phyloP scores from a whole-genome alignment of 2,329 filamentous ascomycete genomes.

The Thermothelomyces thermophilus region DNA sequence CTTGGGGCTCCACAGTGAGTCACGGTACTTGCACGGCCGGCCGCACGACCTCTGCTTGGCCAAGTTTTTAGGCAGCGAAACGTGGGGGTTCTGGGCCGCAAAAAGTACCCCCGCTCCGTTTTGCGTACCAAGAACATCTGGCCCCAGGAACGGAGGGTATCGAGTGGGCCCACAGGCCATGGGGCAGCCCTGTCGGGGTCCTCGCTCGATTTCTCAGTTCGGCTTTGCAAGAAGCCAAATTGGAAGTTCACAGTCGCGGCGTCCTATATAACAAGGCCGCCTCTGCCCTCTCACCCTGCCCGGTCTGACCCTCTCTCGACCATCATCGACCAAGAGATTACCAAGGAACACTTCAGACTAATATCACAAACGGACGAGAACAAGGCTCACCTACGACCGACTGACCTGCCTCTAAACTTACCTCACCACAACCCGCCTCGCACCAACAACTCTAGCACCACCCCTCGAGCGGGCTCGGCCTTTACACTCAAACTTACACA shows the following conservation, averaged over 20 bases:
- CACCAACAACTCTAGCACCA: slow-evolving; percentile 5
- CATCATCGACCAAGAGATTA: slow-evolving; percentile 23
- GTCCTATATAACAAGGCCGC: slow-evolving; percentile 24
- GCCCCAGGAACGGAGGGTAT: slow-evolving; percentile 14
- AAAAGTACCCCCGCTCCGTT: slow-evolving; percentile 14
- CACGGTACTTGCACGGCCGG: slow-evolving; percentile 14
- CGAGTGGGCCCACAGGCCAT: slow-evolving; percentile 18
- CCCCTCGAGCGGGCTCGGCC: neutral
- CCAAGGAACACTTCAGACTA: too few relatives aligned
- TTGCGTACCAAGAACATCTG: slow-evolving; percentile 18
- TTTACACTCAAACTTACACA: neutral
- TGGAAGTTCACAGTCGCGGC: slow-evolving; percentile 21
- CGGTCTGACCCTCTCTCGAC: slow-evolving; percentile 13
- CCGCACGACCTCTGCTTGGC: slow-evolving; percentile 15
- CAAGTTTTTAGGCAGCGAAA: slow-evolving; percentile 4
- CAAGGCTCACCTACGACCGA: slow-evolving; percentile 11
- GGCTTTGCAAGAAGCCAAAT: slow-evolving; percentile 22
- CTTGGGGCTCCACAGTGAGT: slow-evolving; percentile 13
- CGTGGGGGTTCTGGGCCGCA: neutral
- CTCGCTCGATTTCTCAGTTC: slow-evolving; percentile 18
- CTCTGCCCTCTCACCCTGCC: slow-evolving; percentile 15
- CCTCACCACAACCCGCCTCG: too few relatives aligned
- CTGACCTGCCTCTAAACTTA: neutral
- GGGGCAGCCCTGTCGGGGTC: slow-evolving; percentile 23
- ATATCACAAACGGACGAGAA: slow-evolving; percentile 19